Conservation (phyloP, 2,329 filamentous ascomycete genomes). For the Rhytidhysteron rufulum region DNA sequence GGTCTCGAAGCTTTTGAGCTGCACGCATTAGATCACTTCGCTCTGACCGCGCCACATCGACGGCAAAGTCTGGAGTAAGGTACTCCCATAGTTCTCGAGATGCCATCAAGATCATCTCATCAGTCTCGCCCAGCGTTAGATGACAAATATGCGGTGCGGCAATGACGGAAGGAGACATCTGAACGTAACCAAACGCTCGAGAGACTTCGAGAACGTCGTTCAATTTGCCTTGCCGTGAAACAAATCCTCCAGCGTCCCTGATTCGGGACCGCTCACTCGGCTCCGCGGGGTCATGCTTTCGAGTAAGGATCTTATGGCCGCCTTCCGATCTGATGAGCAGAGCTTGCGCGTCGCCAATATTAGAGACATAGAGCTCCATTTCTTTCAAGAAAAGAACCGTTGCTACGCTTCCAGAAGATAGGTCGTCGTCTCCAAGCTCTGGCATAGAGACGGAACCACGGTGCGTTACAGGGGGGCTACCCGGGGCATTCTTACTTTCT, state of each 20-base stretch:
- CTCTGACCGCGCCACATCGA: slow-evolving; percentile 85
- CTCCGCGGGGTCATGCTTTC: slow-evolving; percentile 91
- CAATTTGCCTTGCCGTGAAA: slow-evolving; percentile 88
- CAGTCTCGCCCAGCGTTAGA: slow-evolving; percentile 75
- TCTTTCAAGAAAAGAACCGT: slow-evolving; percentile 87
- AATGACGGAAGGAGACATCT: slow-evolving; percentile 88
- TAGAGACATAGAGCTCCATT: slow-evolving; percentile 89
- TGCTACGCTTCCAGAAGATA: slow-evolving; percentile 85
- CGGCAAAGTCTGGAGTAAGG: slow-evolving; percentile 80
- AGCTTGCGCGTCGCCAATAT: slow-evolving; percentile 94
- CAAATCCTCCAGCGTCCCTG: slow-evolving; percentile 90
- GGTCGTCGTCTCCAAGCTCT: slow-evolving; percentile 81
- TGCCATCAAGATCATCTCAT: slow-evolving; percentile 90
- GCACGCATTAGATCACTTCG: slow-evolving; percentile 89
- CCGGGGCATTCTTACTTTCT: slow-evolving; percentile 59
- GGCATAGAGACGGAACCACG: slow-evolving; percentile 69
- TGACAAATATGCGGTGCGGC: slow-evolving; percentile 82
- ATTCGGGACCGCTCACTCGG: slow-evolving; percentile 80
- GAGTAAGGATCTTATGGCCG: slow-evolving; percentile 75
- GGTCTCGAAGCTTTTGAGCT: slow-evolving; percentile 87
- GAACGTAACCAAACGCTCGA: slow-evolving; percentile 89
- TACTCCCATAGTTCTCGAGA: slow-evolving; percentile 96
- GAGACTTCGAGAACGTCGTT: slow-evolving; percentile 92
- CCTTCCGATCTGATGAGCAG: slow-evolving; percentile 90
- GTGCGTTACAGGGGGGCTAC: slow-evolving; percentile 51